Base-by-base conservation (phyloP, 2,329 filamentous ascomycete genomes). In the Xylaria sp. region DNA sequence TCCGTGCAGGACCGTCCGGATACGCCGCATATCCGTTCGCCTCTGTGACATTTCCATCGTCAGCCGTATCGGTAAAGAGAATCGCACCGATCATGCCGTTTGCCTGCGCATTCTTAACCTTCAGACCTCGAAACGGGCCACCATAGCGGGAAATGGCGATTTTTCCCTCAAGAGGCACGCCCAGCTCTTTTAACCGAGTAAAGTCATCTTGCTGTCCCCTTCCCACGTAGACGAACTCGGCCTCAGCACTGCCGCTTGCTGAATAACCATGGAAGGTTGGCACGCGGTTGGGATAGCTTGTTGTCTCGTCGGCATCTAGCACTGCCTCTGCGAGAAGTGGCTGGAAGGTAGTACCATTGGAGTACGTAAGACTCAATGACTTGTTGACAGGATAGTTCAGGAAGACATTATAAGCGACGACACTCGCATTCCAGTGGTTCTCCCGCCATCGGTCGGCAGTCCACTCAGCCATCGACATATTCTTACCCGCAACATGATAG, bases 261-360 rank as follows among this genome's bases (percentile, higher is more conserved):
- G 92, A 93, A 77, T 96, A 97, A 11, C 92, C 93, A 72, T 96
- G 91, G 80, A 95, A 97, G 0, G 90, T 93, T 6, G 93, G 92
- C 26, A 94, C 86, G 33, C 91, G 84, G 69, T 92, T 86, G 6
- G 85, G 81, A 40, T 91, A 82, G n/a, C 88, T 86, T 36, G 88
- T 92, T 0, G 92, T 93, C n/a, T 88, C 85, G 77, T 96, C 93
- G 68, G 93, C 89, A 5, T 89, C 83, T 1, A 96, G 80, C 1
- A 92, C 86, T 72, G 93, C 90, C 78, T 96, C 92, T 73, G 91
- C 89, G 59, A 95, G 79, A 4, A 84, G 88, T 2, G 92, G 91
- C 74, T 91, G 87, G 58, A 86, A 90, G 6, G 84, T 85, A 44
- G 89, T 77, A 0, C 82, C 82, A 57, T 81, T 79, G 0, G 79